A percentile compares a stretch with the other conserved stretches of the same genome.
Evolutionary conservation across 345 rosid genomes (phyloP).

Genomic region (Citropsis articulata): DNA sequence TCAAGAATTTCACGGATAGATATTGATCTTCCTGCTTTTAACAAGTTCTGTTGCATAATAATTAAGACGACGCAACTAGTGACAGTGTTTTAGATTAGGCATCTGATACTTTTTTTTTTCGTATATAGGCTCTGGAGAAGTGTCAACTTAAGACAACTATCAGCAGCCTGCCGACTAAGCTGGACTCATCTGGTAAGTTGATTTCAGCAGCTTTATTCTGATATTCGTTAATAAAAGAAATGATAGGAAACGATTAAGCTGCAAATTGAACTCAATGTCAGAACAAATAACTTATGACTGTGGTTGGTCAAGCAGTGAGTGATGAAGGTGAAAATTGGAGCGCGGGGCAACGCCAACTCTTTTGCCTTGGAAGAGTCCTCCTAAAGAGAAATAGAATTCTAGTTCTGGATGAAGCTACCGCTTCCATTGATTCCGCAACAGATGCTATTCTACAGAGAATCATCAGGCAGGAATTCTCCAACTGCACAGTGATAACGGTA

Average conservation of each 20-base stretch:
- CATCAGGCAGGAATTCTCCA: constrained; percentile 59
- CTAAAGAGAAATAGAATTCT: constrained; percentile 59
- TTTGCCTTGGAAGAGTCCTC: constrained; percentile 74
- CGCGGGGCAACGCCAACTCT: constrained; percentile 68
- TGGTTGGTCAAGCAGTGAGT: constrained; percentile 39
- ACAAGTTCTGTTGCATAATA: not conserved
- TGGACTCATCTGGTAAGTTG: constrained; percentile 55
- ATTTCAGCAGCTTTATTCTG: not conserved
- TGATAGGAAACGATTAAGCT: too few species aligned
- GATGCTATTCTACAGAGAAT: constrained; percentile 68
- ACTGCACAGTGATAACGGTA: constrained; percentile 65
- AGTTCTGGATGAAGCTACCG: constrained; percentile 71
- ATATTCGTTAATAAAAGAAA: too few species aligned
- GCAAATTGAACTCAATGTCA: too few species aligned
- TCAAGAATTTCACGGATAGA: not conserved
- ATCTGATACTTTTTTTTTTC: not conserved
- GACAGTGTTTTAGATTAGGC: not conserved
- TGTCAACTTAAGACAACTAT: constrained; percentile 71
- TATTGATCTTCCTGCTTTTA: not conserved
- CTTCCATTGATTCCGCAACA: constrained; percentile 67
- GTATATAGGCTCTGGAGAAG: constrained; percentile 58
- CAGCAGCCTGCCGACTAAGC: constrained; percentile 53
- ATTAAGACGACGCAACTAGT: not conserved
- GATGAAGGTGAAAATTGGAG: constrained; percentile 93
- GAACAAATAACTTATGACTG: not conserved